Base-by-base conservation (phyloP, 1,284 basidiomycete species). In the Lentinus polychrous region DNA sequence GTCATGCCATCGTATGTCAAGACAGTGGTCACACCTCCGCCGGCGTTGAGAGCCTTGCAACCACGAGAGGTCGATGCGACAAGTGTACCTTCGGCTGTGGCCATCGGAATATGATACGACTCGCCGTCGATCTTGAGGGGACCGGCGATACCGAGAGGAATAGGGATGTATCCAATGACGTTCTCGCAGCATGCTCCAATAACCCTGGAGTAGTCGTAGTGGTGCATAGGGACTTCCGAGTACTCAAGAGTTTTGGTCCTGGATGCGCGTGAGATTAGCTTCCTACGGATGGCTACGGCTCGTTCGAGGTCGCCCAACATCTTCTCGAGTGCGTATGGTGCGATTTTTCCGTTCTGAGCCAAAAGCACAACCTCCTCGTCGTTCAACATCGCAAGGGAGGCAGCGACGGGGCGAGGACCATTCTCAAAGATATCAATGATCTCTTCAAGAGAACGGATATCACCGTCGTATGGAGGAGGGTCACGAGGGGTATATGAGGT, bases 131-230 rank as follows among this genome's bases (percentile, higher is more conserved):
- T 80, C 49, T 82, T 90, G 43, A 99, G 81, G 2, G 96, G 96
- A 5, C 96, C 96, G 4, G 96, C 96, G 53, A 99, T 90, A 61
- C 96, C 96, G 48, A 99, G 82, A 0, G 96, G 96, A 33, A 99
- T 68, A 18, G 96, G 96, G 69, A 98, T 94, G 67, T 89, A 99
- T 18, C 96, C 96, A 42, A 99, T 83, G 43, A 99, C 96, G 65
- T 99, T 99, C 72, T 99, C 96, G 69, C 96, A 99, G 71, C 96
- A 99, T 3, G 95, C 94, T 52, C 95, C 95, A 56, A 95, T 81
- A 46, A 99, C 94, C 22, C 89, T 83, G 35, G 86, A 84, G 71
- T 99, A 99, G 69, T 98, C 92, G 69, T 96, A 99, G 65, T 86
- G 73, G 32, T 76, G 64, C 76, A 89, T 83, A 0, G 96, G 96